These are phyloP conservation scores for Pseudocercospora fijiensis DNA, from an alignment of 2,329 filamentous ascomycete genomes.

Conservation along the genomic window DNA sequence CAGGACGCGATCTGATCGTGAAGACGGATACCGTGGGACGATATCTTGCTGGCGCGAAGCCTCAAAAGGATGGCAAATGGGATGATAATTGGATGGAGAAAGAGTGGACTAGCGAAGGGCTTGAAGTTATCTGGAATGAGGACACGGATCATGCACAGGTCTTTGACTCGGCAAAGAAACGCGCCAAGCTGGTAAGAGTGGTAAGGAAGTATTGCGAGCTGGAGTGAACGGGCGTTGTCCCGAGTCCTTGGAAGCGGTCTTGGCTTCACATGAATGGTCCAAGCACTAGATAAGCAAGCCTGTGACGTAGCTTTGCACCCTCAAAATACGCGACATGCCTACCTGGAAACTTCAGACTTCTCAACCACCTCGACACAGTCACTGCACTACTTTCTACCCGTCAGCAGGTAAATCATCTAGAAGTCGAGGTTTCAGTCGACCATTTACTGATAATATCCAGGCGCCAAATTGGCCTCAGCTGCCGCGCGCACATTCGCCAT, in stretches of 20 bases:
- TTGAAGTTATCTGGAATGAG: slow-evolving; percentile 62
- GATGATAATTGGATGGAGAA: slow-evolving; percentile 34
- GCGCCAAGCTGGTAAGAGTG: slow-evolving; percentile 13
- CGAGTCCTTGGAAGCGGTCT: neutral
- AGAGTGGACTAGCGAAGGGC: slow-evolving; percentile 41
- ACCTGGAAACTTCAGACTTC: neutral
- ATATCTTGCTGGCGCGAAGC: slow-evolving; percentile 49
- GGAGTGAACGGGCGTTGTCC: neutral
- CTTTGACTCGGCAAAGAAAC: slow-evolving; percentile 45
- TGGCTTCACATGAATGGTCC: neutral
- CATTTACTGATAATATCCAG: neutral
- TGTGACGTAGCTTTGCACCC: neutral
- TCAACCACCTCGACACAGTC: neutral
- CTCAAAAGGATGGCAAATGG: slow-evolving; percentile 25
- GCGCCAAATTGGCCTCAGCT: neutral
- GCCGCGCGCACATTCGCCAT: neutral
- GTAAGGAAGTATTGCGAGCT: slow-evolving; percentile 19
- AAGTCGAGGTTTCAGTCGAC: neutral
- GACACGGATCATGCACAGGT: slow-evolving; percentile 65
- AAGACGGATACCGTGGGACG: slow-evolving; percentile 58
- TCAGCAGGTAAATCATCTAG: neutral
- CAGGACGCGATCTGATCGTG: slow-evolving; percentile 64
- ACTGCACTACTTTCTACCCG: neutral
- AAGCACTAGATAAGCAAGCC: neutral
- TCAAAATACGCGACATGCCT: neutral